Base-by-base conservation (phyloP, 306 rosid genomes). In the Crataegus laevigata region DNA sequence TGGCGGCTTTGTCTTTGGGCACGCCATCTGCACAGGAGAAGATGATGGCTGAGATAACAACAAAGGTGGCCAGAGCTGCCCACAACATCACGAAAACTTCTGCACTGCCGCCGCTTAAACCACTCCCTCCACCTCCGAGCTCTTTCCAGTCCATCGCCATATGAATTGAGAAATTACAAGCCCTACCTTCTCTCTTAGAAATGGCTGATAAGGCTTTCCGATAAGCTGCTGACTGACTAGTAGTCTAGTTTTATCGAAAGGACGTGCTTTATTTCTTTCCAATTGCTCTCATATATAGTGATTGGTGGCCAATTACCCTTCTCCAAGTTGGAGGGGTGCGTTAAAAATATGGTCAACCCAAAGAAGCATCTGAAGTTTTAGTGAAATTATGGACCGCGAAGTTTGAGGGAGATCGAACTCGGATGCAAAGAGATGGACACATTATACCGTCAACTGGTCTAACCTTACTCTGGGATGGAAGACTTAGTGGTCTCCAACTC, bases 11-110 rank as follows among this genome's bases (percentile, higher is more conserved):
- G 38, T 77, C 80, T 51, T 84, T 86, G 68, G 96, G 34, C 4
- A 80, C 78, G 52, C 91, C 89, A 66, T 88, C 96, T 63, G 96
- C 84, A 73, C 96, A 91, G 71, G 84, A 78, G 82, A 93, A 85
- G 51, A 93, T 74, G 62, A 82, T 54, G 4, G 86, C 85, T 3
- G 88, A 70, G 66, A 93, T 59, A 42, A 93, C 71, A 22, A 77
- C 79, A 0, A 87, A 62, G 8, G 74, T 83, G 18, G 85, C 54
- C 30, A 89, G 61, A 42, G 79, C 84, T 66, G 77, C 85, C 77
- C 84, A 89, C 24, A 93, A 51, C 67, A 80, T 62, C 47, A 84
- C 54, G 50, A 80, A 62, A 78, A 82, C 72, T 22, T 75, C 22
- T 25, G 69, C 80, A 28, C 81, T 73, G 4, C 68, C 21, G 42